Conservation (phyloP, 257 asterid species). For the Fraxinus cuspidata region DNA sequence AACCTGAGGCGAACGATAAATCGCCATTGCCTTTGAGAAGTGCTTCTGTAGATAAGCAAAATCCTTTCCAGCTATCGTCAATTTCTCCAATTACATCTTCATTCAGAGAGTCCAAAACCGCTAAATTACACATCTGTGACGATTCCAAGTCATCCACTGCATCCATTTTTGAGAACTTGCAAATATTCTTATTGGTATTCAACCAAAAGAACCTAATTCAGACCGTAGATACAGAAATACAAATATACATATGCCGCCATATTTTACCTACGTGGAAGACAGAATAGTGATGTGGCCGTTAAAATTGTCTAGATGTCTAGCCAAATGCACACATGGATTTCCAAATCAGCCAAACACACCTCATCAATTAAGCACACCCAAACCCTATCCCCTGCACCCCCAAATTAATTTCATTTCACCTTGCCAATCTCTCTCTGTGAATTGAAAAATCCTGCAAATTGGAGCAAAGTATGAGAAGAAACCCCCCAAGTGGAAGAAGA, state of each 20-base stretch:
- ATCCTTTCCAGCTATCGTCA: slow-evolving; percentile 66
- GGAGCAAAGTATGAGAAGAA: too few species aligned
- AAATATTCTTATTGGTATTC: neutral
- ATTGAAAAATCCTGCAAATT: too few species aligned
- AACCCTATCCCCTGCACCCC: too few species aligned
- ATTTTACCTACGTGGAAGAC: neutral
- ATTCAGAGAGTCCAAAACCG: slow-evolving; percentile 56
- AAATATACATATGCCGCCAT: neutral
- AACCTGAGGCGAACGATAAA: slow-evolving; percentile 42
- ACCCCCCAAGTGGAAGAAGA: too few species aligned
- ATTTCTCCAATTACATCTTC: slow-evolving; percentile 49
- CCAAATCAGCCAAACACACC: too few species aligned
- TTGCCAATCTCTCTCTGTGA: too few species aligned
- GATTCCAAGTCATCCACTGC: slow-evolving; percentile 39
- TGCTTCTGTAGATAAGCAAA: slow-evolving; percentile 54
- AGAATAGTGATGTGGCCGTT: too few species aligned
- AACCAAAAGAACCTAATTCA: neutral
- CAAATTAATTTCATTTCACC: too few species aligned
- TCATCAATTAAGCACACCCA: too few species aligned
- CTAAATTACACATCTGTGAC: slow-evolving; percentile 49
- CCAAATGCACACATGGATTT: too few species aligned
- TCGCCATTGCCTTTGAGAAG: slow-evolving; percentile 52
- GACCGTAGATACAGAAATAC: neutral
- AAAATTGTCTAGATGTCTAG: too few species aligned
- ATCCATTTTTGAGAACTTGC: slow-evolving; percentile 39